Conservation (phyloP, 2,329 filamentous ascomycete species). For the Epichloe sibirici region DNA sequence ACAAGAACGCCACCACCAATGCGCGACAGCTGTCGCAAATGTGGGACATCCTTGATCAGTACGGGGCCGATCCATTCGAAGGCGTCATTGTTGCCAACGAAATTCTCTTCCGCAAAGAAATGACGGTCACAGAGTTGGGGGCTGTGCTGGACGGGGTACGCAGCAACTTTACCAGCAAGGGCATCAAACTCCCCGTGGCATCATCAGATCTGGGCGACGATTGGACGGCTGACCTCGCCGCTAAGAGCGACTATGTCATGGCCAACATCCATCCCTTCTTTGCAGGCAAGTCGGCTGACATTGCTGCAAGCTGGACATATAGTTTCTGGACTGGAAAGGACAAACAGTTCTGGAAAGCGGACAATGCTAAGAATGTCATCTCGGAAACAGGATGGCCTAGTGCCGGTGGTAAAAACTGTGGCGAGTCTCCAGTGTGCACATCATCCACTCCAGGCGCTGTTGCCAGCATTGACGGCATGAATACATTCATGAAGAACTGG, state of each 20-base stretch:
- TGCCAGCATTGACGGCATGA: constrained; percentile 69
- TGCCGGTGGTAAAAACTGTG: constrained; percentile 68
- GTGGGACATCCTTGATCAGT: constrained; percentile 66
- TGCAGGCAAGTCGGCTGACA: constrained; percentile 55
- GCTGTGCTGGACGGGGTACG: constrained; percentile 55
- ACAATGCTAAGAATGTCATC: constrained; percentile 61
- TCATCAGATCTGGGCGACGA: constrained; percentile 84
- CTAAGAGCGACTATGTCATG: constrained; percentile 77
- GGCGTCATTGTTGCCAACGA: constrained; percentile 76
- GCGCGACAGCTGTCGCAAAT: constrained; percentile 70
- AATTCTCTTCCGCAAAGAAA: constrained; percentile 64
- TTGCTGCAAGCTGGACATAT: constrained; percentile 70
- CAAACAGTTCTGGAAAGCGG: constrained; percentile 48
- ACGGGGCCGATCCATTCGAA: constrained; percentile 59
- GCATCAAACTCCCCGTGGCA: constrained; percentile 63
- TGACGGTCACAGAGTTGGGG: constrained; percentile 52
- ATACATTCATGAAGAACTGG: constrained; percentile 76
- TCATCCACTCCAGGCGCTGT: constrained; percentile 47
- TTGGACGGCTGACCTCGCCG: constrained; percentile 61
- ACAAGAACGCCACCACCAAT: constrained; percentile 73
- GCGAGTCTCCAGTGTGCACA: constrained; percentile 38
- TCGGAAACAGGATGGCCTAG: constrained; percentile 88
- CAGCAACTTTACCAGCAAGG: constrained; percentile 54
- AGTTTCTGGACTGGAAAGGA: constrained; percentile 68
- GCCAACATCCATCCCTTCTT: constrained; percentile 97